phyloP scores from a whole-genome alignment of 257 asterid genomes.

The Striga asiatica region DNA sequence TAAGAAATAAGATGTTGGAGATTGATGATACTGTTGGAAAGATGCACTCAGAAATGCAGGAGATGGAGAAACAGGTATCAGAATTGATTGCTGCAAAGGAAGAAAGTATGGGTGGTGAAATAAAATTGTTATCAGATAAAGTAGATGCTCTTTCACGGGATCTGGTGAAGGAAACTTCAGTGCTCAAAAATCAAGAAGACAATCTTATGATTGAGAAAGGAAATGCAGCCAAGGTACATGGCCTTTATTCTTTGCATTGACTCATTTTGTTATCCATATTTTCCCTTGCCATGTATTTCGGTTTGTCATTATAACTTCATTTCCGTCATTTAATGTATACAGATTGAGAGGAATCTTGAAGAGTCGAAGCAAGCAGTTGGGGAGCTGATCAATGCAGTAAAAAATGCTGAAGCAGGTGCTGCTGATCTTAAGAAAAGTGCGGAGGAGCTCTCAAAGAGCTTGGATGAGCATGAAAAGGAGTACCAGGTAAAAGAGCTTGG shows the following conservation, averaged over 20 bases:
- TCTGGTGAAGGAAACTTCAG: constrained; percentile 71
- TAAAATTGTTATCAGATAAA: constrained; percentile 63
- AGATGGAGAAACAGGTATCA: constrained; percentile 54
- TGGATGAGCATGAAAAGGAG: constrained; percentile 85
- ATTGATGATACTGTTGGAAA: constrained; percentile 38
- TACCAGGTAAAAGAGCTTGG: constrained; percentile 47
- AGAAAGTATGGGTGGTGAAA: constrained; percentile 84
- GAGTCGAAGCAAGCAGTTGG: constrained; percentile 72
- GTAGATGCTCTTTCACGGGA: constrained; percentile 63
- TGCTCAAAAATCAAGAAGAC: constrained; percentile 63
- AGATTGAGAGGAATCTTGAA: constrained; percentile 61
- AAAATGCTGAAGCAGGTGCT: constrained; percentile 79
- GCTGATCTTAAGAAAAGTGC: constrained; percentile 52
- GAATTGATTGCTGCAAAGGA: constrained; percentile 65
- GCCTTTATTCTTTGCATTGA: neutral
- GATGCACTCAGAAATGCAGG: constrained; percentile 52
- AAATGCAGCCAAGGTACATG: constrained; percentile 53
- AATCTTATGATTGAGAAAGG: constrained; percentile 56
- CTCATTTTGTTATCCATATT: neutral
- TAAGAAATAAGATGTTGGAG: constrained; percentile 48
- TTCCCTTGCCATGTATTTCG: neutral
- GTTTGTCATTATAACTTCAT: constrained; percentile 9
- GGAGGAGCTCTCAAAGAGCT: constrained; percentile 64
- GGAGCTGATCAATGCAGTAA: constrained; percentile 58
- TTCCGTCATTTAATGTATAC: constrained; percentile 14